Base-by-base conservation (phyloP, 1,284 basidiomycete species). In the Cerrena zonata region DNA sequence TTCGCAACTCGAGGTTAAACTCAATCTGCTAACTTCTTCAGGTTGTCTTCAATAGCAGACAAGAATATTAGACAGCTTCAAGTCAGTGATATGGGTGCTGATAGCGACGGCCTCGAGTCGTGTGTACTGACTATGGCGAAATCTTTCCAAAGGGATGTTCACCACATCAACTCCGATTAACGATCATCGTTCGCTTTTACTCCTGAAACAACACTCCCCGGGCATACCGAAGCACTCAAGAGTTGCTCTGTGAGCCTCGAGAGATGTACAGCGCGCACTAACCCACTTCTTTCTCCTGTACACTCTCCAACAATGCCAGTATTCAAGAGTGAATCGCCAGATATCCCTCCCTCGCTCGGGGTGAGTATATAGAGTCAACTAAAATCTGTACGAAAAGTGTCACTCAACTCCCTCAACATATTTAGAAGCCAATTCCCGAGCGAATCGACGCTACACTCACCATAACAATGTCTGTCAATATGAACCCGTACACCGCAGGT, bases 401-500 rank as follows among this genome's bases (percentile, higher is more conserved):
- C 22, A 30, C 25, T 37, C 37, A 43, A 18, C 41, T 39, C 23
- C 13, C 36, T 22, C 36, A 30, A 22, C 22, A 13, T 36, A 48
- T 24, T 44, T 46, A 30, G 45, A 15, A n/a, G n/a, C 34, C 36
- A 44, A 38, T 23, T 51, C 37, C 39, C 15, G 41, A 19, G 21
- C n/a, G n/a, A 37, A 5, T 19, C 18, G 10, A 40, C 13, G 18
- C 39, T 5, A 22, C 7, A 10, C 25, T 45, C 24, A 19, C 24
- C 11, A 10, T 15, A 7, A 37, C 21, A 12, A 57, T 55, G 52
- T 26, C 56, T 12, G 47, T 48, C 55, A 55, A 45, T 42, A 66
- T 66, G 65, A 64, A 66, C 54, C 64, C 64, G 27, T 65, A 58
- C 53, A 57, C 54, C 25, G 59, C 61, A 53, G 61, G 61, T 43